Percentiles rank a stretch among this genome's conserved stretches.
Evolutionary conservation across 2,329 filamentous ascomycete species (phyloP).

Genomic region (Apiospora phragmitis): DNA sequence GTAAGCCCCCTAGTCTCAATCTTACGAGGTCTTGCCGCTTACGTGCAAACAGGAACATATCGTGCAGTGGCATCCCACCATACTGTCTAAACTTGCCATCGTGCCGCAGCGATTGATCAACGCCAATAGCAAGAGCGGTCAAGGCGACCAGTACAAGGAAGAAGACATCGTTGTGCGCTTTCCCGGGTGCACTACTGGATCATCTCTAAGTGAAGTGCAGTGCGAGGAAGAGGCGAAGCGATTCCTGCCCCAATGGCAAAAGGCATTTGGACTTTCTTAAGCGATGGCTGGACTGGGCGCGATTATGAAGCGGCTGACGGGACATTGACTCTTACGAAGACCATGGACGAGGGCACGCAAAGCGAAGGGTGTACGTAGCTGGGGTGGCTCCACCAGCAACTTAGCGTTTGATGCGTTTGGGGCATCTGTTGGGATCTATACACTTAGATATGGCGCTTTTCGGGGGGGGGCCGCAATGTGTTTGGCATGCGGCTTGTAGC

Average conservation of each 20-base stretch:
- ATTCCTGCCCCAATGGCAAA: constrained; percentile 49
- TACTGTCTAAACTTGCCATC: constrained; percentile 84
- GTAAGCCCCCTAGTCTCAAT: constrained; percentile 49
- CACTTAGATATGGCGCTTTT: constrained; percentile 3
- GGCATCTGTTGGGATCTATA: constrained; percentile 3
- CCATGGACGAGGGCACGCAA: neutral
- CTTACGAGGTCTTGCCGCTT: neutral
- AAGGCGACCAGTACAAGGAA: constrained; percentile 70
- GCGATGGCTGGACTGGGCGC: neutral
- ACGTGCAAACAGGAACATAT: constrained; percentile 68
- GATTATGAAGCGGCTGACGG: neutral
- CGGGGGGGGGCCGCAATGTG: neutral
- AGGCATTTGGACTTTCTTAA: constrained; percentile 10
- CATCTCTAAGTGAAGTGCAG: constrained; percentile 37
- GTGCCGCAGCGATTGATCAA: constrained; percentile 86
- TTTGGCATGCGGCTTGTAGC: constrained; percentile 9
- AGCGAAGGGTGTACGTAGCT: neutral
- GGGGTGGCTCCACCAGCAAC: neutral
- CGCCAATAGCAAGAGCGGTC: constrained; percentile 63
- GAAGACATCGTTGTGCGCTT: constrained; percentile 86
- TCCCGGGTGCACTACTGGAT: constrained; percentile 60
- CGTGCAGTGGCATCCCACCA: constrained; percentile 94
- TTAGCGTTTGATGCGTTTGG: constrained; percentile 1
- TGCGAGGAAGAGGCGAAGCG: constrained; percentile 71
- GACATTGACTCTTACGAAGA: constrained; percentile 4